Evolutionary conservation across 2,329 filamentous ascomycete genomes (phyloP), one percentile per base, ranked within the genome.

Genomic region (Sphaerostilbella broomeana): DNA sequence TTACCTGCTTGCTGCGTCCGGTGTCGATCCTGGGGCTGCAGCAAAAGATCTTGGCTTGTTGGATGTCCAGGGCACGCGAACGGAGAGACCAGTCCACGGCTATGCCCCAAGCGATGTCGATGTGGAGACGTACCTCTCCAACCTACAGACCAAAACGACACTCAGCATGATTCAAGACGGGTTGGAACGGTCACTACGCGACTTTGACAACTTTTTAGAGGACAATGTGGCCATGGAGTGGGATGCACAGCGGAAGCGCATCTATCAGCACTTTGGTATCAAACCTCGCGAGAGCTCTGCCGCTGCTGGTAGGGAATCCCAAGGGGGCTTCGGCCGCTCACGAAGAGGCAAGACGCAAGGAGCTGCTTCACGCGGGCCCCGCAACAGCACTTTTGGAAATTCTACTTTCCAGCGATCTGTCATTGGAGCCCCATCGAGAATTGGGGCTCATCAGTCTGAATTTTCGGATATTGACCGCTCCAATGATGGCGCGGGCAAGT

Each of bases 221-320:
- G 89, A 95, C 53, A 94, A 94, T 56, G 81, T 97, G 35, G 86
- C 88, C 20, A 82, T 94, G 69, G 88, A 97, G 60, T 97, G 92
- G 89, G 89, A 95, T 52, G 82, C 84, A 12, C 90, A 97, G 65
- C 82, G 90, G 47, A 86, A 85, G 61, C 81, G 81, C 49, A 95
- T 98, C 48, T 97, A 95, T 63, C 81, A 95, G 55, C 92, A 98
- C 62, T 97, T 98, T 60, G 92, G 92, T 11, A 83, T 98, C 57
- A 82, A 79, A 56, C 67, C 74, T 5, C 68, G 69, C 17, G 74
- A 79, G 33, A 71, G 72, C 21, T 45, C 56, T 6, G 51, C 51
- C 21, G 56, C 63, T 4, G 53, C 67, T 29, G 60, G 61, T 36
- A 64, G 67, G 49, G 70, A 76, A 44, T 59, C 68, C 4, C 67